Evolutionary conservation across 2,329 filamentous ascomycete species (phyloP), one percentile per base, ranked within the genome.

Genomic region (Colletotrichum zoysiae): DNA sequence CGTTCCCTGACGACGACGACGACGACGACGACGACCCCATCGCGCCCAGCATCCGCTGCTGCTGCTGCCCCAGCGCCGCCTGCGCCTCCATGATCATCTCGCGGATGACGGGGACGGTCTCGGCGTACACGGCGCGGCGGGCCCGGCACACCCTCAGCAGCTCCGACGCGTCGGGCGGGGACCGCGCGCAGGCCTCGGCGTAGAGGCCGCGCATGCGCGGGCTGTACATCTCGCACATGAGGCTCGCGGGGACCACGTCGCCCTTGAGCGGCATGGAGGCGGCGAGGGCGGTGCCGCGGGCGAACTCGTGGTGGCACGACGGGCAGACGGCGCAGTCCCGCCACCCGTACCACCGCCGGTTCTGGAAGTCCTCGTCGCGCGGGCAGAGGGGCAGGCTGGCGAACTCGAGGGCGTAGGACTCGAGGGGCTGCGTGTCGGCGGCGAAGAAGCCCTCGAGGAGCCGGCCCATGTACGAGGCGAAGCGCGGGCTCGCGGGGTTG

Each of bases 191-290:
- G 2, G 80, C 80, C 33, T 79, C 74, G 1, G 65, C 68, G 72
- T 81, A 83, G 0, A 81, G 60, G 0, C 70, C 59, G 8, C 82
- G 79, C 78, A 84, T 83, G 14, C 81, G 81, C 33, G 77, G 75
- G 6, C 80, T 82, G 68, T 81, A 83, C 55, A 82, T 72, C 57
- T 83, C 81, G 73, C 82, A 83, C 76, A 83, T 80, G 3, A 74
- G 71, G 64, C 70, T 69, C 1, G 61, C 63, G 16, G 76, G 56
- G 0, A 77, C 71, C 2, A 68, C 44, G 2, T 68, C 60, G 6
- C 79, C 77, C 1, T 74, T 74, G 20, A 82, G 73, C 1, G 74
- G 73, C 76, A 82, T 82, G 1, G 73, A 66, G 35, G 72, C 42
- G 12, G 80, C 81, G 0, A 83, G 71, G 0, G 71, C 53, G 0